Base-by-base conservation (phyloP, 306 rosid species). In the Vigna angularis region DNA sequence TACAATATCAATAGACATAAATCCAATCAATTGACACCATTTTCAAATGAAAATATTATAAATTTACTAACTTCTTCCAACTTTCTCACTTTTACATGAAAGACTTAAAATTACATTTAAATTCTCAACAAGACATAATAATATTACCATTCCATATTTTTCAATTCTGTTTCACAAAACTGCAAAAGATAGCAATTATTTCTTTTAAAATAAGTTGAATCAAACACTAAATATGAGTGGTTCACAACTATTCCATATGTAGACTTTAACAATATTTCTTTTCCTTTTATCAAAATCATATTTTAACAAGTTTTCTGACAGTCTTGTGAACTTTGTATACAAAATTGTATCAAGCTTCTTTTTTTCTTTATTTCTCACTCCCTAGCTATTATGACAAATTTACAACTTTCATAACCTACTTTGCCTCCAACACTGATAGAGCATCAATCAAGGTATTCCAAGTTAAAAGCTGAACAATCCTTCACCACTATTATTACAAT, bases 391-490 rank as follows among this genome's bases (percentile, higher is more conserved):
- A 30, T 51, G 64, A 9, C 6, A 52, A 52, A 36, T 53, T 52
- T 70, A 32, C 44, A 32, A 32, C 8, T 34, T 63, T 63, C 48
- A n/a, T 36, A 34, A 63, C 8, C 6, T 36, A 22, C 16, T 44
- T 45, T 6, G 9, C 28, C 70, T 63, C 70, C 17, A 40, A 26
- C 72, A 45, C 62, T 34, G 18, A 62, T n/a, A 17, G 10, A 63
- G 14, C 71, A 48, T 48, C 15, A 75, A 59, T 30, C 71, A 47
- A 16, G 20, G 62, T 38, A 58, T 62, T 62, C 6, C 61, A 64
- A 18, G 18, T 59, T 6, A 30, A 30, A 59, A 59, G 18, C 18
- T 59, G 66, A 24, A 28, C 20, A 59, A 59, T 59, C 20, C 3
- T 62, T 26, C 28, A 62, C 67, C 22, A 62, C 67, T 32, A 32